Percentiles rank a stretch among this genome's conserved stretches.
Evolutionary conservation across 1,139 yeast species (phyloP).

Genomic region (Hyphopichia burtonii): DNA sequence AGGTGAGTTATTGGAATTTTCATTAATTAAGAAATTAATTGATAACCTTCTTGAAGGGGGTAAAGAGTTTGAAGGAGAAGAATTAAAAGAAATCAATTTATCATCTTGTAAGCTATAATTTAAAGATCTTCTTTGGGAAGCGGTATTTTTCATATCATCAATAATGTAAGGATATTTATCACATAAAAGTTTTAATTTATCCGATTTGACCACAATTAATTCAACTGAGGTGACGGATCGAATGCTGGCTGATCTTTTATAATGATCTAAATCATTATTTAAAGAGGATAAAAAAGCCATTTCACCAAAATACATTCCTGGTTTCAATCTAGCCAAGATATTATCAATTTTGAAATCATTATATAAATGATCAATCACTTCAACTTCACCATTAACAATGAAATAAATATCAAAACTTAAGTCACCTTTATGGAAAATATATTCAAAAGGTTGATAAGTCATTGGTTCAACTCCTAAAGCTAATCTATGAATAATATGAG

Average conservation of each 20-base stretch:
- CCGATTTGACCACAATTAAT: constrained; percentile 56
- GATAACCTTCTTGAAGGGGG: constrained; percentile 5
- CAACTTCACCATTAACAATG: constrained; percentile 67
- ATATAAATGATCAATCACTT: constrained; percentile 50
- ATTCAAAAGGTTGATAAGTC: constrained; percentile 54
- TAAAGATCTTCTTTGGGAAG: constrained; percentile 45
- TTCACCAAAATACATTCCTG: constrained; percentile 74
- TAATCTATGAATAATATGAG: constrained; percentile 57
- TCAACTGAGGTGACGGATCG: constrained; percentile 61
- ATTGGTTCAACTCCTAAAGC: constrained; percentile 63
- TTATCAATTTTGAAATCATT: constrained; percentile 26
- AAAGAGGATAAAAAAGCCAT: constrained; percentile 63
- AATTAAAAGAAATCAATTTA: background rate
- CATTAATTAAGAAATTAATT: constrained; percentile 3
- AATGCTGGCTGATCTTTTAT: constrained; percentile 57
- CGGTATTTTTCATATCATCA: constrained; percentile 60
- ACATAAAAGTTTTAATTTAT: constrained; percentile 52
- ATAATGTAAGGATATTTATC: constrained; percentile 55
- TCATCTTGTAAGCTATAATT: constrained; percentile 4
- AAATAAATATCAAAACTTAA: constrained; percentile 63
- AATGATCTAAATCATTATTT: constrained; percentile 24
- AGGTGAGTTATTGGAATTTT: background rate
- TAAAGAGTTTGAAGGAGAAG: constrained; percentile 11
- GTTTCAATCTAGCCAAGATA: constrained; percentile 55
- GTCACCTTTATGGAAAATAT: constrained; percentile 59